A percentile compares a stretch with the other conserved stretches of the same genome.
Conservation (phyloP, 202 grass and related monocot genomes). For the Zizania palustris region DNA sequence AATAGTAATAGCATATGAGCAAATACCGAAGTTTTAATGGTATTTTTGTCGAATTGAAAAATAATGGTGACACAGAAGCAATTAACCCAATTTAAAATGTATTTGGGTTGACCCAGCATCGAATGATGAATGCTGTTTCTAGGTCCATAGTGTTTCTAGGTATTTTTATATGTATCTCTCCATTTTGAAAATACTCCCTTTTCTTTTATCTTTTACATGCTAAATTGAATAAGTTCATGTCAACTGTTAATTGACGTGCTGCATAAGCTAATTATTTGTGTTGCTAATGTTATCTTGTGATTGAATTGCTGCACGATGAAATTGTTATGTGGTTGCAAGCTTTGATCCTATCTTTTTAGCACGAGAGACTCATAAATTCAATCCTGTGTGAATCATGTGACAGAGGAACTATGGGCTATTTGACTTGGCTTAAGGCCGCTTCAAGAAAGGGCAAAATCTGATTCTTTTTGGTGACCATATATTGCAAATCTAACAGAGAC, state of each 20-base stretch:
- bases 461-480: conserved; percentile 93
- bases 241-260: not conserved
- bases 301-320: not conserved
- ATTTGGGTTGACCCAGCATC: not conserved
- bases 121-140: not conserved
- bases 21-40: too few species aligned
- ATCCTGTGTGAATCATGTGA: conserved; percentile 63
- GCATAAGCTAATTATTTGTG: conserved; percentile 1
- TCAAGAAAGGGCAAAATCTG: conserved; percentile 72
- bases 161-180: not conserved
- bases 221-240: conserved; percentile 1
- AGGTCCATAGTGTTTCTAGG: too few species aligned
- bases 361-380: conserved; percentile 50
- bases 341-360: conserved; percentile 38
- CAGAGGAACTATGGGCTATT: conserved; percentile 99
- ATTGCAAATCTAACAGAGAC: conserved; percentile 82
- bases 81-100: too few species aligned
- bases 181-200: not conserved
- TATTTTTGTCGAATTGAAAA: too few species aligned
- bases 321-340: not conserved
- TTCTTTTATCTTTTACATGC: not conserved
- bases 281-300: not conserved
- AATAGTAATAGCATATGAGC: too few species aligned
- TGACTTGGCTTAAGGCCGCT: conserved; percentile 88
- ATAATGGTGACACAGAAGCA: too few species aligned